phyloP scores from a whole-genome alignment of 352 stramenopile species.

The Thalassiosira hispida region DNA sequence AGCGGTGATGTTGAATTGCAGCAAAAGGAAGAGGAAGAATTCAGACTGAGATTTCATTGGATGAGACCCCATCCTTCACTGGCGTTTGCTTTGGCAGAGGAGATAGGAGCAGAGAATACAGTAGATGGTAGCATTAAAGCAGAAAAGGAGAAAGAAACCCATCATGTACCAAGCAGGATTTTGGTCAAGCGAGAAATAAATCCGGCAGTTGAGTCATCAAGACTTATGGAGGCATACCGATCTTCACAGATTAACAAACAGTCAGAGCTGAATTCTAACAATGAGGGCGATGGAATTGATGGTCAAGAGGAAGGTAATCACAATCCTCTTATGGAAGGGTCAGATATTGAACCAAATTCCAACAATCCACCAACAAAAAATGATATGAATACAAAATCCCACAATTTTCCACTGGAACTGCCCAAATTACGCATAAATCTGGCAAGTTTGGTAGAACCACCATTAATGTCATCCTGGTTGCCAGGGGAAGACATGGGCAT shows the following conservation, averaged over 20 bases:
- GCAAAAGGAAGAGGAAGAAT: conserved; percentile 29
- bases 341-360: neutral
- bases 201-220: conserved; percentile 32
- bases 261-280: neutral
- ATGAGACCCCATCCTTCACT: conserved; percentile 49
- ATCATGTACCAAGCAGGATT: neutral
- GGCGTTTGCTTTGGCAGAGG: conserved; percentile 27
- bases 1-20: neutral
- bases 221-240: conserved; percentile 31
- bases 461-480: conserved; percentile 44
- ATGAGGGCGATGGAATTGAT: neutral
- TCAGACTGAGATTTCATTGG: conserved; percentile 49
- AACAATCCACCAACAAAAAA: neutral
- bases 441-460: conserved; percentile 45
- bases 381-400: neutral
- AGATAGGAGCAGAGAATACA: neutral
- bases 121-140: neutral
- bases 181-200: neutral
- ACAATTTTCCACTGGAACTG: conserved; percentile 31
- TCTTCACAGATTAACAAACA: conserved; percentile 19
- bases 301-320: neutral
- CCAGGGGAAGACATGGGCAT: conserved; percentile 24
- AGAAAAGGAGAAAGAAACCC: neutral
- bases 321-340: neutral
- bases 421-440: conserved; percentile 46